Conservation (phyloP, 768 basidiomycete species). For the Cyathus striatus region DNA sequence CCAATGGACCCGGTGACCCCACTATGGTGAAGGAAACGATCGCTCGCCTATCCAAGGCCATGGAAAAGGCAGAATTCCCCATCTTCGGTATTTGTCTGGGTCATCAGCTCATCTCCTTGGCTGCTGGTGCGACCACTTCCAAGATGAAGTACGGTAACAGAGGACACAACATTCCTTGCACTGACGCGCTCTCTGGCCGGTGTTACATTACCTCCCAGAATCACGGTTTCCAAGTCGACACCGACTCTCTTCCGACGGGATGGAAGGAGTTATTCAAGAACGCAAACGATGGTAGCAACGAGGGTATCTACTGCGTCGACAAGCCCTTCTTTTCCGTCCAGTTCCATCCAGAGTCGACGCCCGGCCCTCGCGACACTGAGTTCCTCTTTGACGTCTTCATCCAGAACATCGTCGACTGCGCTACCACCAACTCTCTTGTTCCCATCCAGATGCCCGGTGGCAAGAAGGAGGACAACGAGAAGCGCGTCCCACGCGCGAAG, state of each 20-base stretch:
- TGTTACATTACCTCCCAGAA: conserved; percentile 99
- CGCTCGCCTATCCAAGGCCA: conserved; percentile 54
- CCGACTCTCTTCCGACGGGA: conserved; percentile 64
- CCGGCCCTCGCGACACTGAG: conserved; percentile 96
- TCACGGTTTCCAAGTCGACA: conserved; percentile 95
- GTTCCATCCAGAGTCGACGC: conserved; percentile 97
- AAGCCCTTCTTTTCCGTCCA: conserved; percentile 99
- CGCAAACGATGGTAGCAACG: conserved; percentile 96
- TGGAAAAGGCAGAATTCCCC: conserved; percentile 73
- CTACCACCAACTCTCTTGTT: conserved; percentile 43
- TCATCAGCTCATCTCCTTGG: conserved; percentile 93
- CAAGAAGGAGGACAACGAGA: conserved; percentile 80
- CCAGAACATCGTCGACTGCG: conserved; percentile 76
- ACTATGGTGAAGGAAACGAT: conserved; percentile 77
- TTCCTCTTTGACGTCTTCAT: conserved; percentile 99
- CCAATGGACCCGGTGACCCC: conserved; percentile 97
- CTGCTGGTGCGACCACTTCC: conserved; percentile 88
- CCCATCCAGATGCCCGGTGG: conserved; percentile 74
- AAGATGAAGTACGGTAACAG: conserved; percentile 99
- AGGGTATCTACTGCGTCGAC: conserved; percentile 90
- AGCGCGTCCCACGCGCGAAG: conserved; percentile 60
- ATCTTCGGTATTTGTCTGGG: conserved; percentile 99
- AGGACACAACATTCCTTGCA: conserved; percentile 98
- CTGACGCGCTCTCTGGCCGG: conserved; percentile 85
- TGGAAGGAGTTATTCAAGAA: conserved; percentile 97